A percentile compares a stretch with the other conserved stretches of the same genome.
phyloP scores from a whole-genome alignment of 2,329 filamentous ascomycete species.

The Venturiaceae sp. region DNA sequence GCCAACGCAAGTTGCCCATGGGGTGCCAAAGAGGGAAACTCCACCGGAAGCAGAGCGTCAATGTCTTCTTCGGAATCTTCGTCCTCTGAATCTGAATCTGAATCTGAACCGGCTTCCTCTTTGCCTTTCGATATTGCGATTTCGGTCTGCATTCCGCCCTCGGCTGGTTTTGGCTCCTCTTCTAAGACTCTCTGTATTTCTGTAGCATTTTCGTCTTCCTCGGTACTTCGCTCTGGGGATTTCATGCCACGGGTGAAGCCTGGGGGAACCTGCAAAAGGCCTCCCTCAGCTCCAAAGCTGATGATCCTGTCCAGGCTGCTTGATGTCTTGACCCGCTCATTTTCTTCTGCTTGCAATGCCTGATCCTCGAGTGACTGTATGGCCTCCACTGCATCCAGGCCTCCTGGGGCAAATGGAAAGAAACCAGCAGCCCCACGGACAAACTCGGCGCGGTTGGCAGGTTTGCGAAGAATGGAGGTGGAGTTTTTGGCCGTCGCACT shows the following conservation, averaged over 20 bases:
- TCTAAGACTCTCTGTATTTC: slow-evolving; percentile 59
- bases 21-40: slow-evolving; percentile 86
- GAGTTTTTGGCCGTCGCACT: slow-evolving; percentile 93
- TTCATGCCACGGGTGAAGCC: slow-evolving; percentile 72
- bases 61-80: slow-evolving; percentile 52
- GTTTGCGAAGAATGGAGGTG: slow-evolving; percentile 78
- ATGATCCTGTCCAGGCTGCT: slow-evolving; percentile 72
- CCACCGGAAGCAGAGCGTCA: slow-evolving; percentile 78
- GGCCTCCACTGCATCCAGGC: slow-evolving; percentile 76
- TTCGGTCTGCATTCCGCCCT: slow-evolving; percentile 11
- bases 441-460: slow-evolving; percentile 79
- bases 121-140: slow-evolving; percentile 17
- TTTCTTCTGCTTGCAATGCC: slow-evolving; percentile 43
- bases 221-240: slow-evolving; percentile 49
- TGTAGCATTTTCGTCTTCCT: slow-evolving; percentile 49
- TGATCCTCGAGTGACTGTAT: slow-evolving; percentile 78
- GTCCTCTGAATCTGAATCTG: slow-evolving; percentile 32
- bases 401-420: slow-evolving; percentile 88
- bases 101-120: slow-evolving; percentile 29
- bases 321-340: slow-evolving; percentile 28
- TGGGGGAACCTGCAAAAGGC: slow-evolving; percentile 71
- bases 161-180: slow-evolving; percentile 28
- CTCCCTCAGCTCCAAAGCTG: slow-evolving; percentile 66
- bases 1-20: slow-evolving; percentile 66
- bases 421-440: slow-evolving; percentile 88